phyloP scores from a whole-genome alignment of 169 alveolate genomes.

The Plasmodium ovale region DNA sequence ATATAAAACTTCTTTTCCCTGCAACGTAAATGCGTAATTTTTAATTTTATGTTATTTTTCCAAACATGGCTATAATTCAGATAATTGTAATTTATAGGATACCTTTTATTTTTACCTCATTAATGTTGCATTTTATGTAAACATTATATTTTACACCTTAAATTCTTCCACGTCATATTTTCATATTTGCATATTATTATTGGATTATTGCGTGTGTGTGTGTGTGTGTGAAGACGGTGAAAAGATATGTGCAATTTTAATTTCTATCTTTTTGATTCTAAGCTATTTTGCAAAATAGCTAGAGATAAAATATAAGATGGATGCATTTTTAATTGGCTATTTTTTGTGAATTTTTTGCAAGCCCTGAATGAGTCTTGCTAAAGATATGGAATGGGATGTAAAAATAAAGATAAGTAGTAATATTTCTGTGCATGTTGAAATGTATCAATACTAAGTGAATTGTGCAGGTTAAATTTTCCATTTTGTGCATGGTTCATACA shows the following conservation, averaged over 20 bases:
- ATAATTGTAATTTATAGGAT: too few species aligned
- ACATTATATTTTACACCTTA: too few species aligned
- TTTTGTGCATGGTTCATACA: background rate
- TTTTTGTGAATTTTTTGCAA: background rate
- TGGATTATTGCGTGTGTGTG: background rate
- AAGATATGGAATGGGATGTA: background rate
- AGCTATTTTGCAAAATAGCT: background rate
- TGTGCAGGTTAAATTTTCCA: background rate
- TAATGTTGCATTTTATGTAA: too few species aligned
- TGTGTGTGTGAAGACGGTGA: background rate
- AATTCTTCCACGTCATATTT: too few species aligned
- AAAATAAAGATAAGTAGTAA: background rate
- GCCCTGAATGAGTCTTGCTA: background rate
- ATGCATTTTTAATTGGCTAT: background rate
- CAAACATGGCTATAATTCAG: too few species aligned
- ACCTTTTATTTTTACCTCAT: too few species aligned
- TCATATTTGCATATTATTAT: too few species aligned
- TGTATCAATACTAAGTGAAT: constrained; percentile 1
- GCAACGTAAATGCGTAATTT: too few species aligned
- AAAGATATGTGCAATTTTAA: background rate
- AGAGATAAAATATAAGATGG: background rate
- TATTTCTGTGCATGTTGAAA: constrained; percentile 3
- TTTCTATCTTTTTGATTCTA: background rate
- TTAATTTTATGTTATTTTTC: too few species aligned
- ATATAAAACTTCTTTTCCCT: too few species aligned